Evolutionary conservation across 495 filamentous ascomycete species (phyloP).

Genomic region (Penicillium robsamsonii): DNA sequence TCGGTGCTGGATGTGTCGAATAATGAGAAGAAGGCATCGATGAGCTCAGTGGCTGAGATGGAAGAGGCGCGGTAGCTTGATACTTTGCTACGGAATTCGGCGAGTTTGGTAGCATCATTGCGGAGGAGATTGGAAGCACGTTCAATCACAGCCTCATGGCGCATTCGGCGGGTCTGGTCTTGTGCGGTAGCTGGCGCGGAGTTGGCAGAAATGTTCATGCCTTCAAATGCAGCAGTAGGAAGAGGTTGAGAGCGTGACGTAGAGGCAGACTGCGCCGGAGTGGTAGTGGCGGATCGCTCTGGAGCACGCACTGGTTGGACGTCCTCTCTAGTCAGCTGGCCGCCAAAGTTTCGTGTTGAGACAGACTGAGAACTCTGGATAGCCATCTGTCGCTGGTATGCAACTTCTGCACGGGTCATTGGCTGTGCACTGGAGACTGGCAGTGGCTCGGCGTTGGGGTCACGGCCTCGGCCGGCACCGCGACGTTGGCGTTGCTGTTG

Average conservation of each 20-base stretch:
- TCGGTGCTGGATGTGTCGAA: constrained; percentile 78
- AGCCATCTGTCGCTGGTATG: constrained; percentile 89
- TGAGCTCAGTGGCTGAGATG: constrained; percentile 68
- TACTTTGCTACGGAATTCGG: constrained; percentile 72
- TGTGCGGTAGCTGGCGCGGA: constrained; percentile 55
- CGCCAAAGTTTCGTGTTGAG: constrained; percentile 75
- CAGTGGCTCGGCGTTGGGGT: constrained; percentile 75
- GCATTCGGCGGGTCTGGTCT: constrained; percentile 75
- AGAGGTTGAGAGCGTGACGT: constrained; percentile 38
- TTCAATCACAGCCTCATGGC: constrained; percentile 74
- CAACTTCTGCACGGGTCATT: constrained; percentile 80
- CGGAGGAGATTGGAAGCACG: constrained; percentile 76
- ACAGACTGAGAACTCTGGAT: constrained; percentile 82
- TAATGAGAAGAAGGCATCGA: constrained; percentile 77
- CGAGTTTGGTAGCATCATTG: constrained; percentile 68
- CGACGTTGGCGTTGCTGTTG: constrained; percentile 61
- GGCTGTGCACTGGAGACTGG: constrained; percentile 79
- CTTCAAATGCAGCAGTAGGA: constrained; percentile 43
- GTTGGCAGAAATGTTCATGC: constrained; percentile 35
- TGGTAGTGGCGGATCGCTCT: constrained; percentile 38
- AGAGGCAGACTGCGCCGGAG: constrained; percentile 40
- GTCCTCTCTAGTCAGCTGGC: constrained; percentile 63
- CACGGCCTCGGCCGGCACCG: constrained; percentile 62
- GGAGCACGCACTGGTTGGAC: constrained; percentile 46
- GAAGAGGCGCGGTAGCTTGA: constrained; percentile 67